Evolutionary conservation across 2,329 filamentous ascomycete species (phyloP).

Genomic region (Escovopsis sp.): DNA sequence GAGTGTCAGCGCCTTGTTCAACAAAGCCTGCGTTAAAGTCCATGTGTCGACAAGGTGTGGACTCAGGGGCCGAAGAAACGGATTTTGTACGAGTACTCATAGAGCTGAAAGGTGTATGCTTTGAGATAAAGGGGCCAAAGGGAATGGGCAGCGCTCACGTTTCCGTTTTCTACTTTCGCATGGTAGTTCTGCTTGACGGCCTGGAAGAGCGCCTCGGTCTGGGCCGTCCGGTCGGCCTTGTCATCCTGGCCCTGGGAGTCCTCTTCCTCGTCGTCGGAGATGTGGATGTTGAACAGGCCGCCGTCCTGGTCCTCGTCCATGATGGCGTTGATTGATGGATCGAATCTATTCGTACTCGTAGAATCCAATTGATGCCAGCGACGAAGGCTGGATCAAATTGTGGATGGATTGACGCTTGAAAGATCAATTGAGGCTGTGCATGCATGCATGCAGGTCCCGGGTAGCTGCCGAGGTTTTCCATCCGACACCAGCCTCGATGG

Average conservation of each 20-base stretch:
- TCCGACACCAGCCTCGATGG: too few species aligned
- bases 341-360: too few species aligned
- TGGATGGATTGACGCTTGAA: too few species aligned
- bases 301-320: slow-evolving; percentile 8
- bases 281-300: slow-evolving; percentile 14
- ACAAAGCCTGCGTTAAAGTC: too few species aligned
- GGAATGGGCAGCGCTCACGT: slow-evolving; percentile 22
- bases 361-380: background rate
- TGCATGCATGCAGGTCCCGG: too few species aligned
- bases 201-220: slow-evolving; percentile 36
- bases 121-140: too few species aligned
- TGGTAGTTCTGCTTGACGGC: slow-evolving; percentile 29
- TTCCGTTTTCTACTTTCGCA: slow-evolving; percentile 38
- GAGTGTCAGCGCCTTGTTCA: background rate
- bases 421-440: too few species aligned
- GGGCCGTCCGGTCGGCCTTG: slow-evolving; percentile 22
- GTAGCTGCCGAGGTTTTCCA: too few species aligned
- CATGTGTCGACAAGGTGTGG: too few species aligned
- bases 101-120: too few species aligned
- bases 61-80: too few species aligned
- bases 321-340: background rate
- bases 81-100: too few species aligned
- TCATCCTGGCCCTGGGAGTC: slow-evolving; percentile 16
- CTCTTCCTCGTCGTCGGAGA: slow-evolving; percentile 20
- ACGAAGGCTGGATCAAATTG: background rate